A percentile compares a stretch with the other conserved stretches of the same genome.
Conservation (phyloP, 495 filamentous ascomycete species). For the Emericellopsis terricola region DNA sequence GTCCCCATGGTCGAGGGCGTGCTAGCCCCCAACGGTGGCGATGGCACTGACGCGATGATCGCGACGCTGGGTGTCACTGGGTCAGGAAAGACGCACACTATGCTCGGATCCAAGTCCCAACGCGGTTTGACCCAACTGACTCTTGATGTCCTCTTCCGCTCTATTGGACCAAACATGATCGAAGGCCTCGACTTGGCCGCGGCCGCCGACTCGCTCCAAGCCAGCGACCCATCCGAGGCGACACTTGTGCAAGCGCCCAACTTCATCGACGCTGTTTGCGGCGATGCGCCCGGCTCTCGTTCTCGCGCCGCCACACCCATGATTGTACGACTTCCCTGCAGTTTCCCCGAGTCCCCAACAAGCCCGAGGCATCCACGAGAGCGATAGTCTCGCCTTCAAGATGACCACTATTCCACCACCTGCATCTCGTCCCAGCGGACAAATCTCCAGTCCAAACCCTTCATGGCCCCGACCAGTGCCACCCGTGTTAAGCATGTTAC, state of each 20-base stretch:
- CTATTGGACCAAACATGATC: constrained; percentile 47
- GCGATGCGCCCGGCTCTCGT: constrained; percentile 40
- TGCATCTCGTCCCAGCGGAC: constrained; percentile 3
- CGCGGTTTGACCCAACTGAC: constrained; percentile 83
- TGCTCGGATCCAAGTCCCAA: constrained; percentile 71
- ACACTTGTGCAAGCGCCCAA: constrained; percentile 55
- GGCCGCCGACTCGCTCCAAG: constrained; percentile 50
- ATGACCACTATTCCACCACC: background rate
- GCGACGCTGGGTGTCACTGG: constrained; percentile 92
- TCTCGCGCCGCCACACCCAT: constrained; percentile 71
- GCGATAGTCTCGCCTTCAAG: background rate
- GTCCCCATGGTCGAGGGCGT: constrained; percentile 63
- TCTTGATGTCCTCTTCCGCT: constrained; percentile 76
- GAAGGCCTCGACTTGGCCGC: constrained; percentile 38
- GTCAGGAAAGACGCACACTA: constrained; percentile 97
- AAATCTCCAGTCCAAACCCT: constrained; percentile 11
- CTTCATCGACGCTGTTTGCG: constrained; percentile 69
- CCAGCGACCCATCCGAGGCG: constrained; percentile 69
- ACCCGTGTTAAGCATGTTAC: constrained; percentile 17
- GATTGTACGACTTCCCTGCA: constrained; percentile 38
- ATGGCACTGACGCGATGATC: constrained; percentile 73
- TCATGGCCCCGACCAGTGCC: constrained; percentile 22
- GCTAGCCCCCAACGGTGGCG: constrained; percentile 42
- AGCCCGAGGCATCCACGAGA: constrained; percentile 10
- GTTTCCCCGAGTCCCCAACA: constrained; percentile 1